phyloP scores from a whole-genome alignment of 495 filamentous ascomycete species.

The Durotheca rogersii region DNA sequence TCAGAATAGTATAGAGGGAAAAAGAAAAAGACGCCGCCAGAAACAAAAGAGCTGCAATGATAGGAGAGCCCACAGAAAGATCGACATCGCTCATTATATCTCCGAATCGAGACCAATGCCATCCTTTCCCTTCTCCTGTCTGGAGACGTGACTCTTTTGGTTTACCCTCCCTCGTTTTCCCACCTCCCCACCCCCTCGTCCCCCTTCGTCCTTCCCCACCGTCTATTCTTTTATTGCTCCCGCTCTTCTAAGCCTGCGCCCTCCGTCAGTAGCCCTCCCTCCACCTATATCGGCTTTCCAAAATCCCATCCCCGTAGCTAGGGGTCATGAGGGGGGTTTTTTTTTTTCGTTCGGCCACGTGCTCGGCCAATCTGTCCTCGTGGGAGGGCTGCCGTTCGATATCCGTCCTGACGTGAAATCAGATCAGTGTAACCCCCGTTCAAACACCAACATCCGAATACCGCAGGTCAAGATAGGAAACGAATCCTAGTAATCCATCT shows the following conservation, averaged over 20 bases:
- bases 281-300: constrained; percentile 10
- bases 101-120: constrained; percentile 17
- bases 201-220: background rate
- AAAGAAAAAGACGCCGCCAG: background rate
- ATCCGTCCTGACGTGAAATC: constrained; percentile 27
- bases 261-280: constrained; percentile 6
- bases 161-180: no score
- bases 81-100: constrained; percentile 1
- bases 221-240: background rate
- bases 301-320: constrained; percentile 13
- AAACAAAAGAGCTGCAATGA: background rate
- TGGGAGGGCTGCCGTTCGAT: constrained; percentile 30
- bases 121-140: background rate
- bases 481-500: constrained; percentile 17
- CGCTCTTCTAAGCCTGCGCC: constrained; percentile 1
- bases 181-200: background rate
- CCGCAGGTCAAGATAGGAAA: constrained; percentile 16
- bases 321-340: constrained; percentile 2
- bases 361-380: constrained; percentile 7
- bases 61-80: background rate
- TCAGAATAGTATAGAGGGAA: background rate
- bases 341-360: constrained; percentile 13
- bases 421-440: constrained; percentile 28
- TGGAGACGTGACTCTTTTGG: no score
- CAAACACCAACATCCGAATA: constrained; percentile 24